These are phyloP conservation scores for Vanilla planifolia DNA, from an alignment of 106 monocot species.

Conservation along the genomic window DNA sequence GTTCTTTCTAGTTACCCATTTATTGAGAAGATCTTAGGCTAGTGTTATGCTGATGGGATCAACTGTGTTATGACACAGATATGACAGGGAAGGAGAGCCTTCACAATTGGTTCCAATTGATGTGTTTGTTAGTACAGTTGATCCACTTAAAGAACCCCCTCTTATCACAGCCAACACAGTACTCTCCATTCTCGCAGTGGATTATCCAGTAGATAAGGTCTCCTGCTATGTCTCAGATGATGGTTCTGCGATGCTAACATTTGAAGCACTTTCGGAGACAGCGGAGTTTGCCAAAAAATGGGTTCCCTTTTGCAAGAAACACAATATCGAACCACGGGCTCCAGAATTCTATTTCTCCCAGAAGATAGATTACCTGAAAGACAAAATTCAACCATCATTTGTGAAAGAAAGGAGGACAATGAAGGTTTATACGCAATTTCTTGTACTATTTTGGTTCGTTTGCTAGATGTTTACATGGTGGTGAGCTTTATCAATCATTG, in stretches of 20 bases:
- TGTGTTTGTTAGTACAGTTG: conserved; percentile 83
- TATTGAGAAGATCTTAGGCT: too few species aligned
- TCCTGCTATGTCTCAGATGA: conserved; percentile 95
- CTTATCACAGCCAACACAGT: conserved; percentile 86
- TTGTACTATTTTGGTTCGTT: too few species aligned
- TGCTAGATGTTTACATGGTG: too few species aligned
- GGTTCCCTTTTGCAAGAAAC: conserved; percentile 92
- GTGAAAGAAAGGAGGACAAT: conserved; percentile 69
- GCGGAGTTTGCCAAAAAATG: conserved; percentile 76
- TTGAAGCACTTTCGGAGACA: conserved; percentile 23
- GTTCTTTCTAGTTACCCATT: neutral
- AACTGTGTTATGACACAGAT: conserved; percentile 30
- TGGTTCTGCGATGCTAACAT: conserved; percentile 78
- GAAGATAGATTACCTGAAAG: conserved; percentile 72
- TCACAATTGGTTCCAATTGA: conserved; percentile 74
- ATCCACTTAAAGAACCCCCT: conserved; percentile 84
- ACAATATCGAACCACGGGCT: conserved; percentile 72
- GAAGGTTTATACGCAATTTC: too few species aligned
- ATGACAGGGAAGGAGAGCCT: conserved; percentile 86
- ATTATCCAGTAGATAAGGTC: conserved; percentile 90
- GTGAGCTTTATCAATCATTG: too few species aligned
- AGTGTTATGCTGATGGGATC: neutral
- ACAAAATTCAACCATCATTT: conserved; percentile 67
- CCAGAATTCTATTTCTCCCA: conserved; percentile 73
- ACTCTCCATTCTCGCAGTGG: conserved; percentile 77